Conservation (phyloP, 176 grass and related monocot genomes). For the Aegilops bicornis region DNA sequence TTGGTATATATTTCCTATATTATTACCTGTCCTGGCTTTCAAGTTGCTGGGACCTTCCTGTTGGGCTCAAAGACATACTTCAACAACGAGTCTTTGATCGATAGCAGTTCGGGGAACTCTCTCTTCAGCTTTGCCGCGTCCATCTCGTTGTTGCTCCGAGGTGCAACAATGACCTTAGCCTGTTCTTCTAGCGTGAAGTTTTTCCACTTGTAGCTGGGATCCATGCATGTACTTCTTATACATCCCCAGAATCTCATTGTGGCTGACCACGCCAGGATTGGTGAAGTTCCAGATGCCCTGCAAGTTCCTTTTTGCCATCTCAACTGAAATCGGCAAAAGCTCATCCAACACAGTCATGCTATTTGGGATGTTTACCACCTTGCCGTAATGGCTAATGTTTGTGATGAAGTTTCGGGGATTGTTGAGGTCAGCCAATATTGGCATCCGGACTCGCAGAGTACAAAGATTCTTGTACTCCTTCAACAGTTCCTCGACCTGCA, state of each 20-base stretch:
- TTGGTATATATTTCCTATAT: conserved; percentile 14
- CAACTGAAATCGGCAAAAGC: conserved; percentile 71
- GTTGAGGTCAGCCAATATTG: conserved; percentile 66
- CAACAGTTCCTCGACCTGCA: conserved; percentile 72
- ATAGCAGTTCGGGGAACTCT: conserved; percentile 69
- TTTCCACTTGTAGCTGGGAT: conserved; percentile 62
- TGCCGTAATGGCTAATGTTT: conserved; percentile 71
- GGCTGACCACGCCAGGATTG: conserved; percentile 67
- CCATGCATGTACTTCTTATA: conserved; percentile 52
- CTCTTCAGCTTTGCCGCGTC: conserved; percentile 67
- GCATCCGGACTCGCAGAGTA: conserved; percentile 69
- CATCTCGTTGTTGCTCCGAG: conserved; percentile 81
- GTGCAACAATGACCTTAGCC: conserved; percentile 71
- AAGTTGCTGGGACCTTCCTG: conserved; percentile 62
- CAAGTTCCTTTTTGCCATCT: conserved; percentile 69
- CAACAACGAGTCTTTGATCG: conserved; percentile 72
- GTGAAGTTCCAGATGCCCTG: conserved; percentile 82
- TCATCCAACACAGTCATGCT: conserved; percentile 86
- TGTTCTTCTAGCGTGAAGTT: conserved; percentile 85
- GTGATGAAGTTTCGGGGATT: conserved; percentile 88
- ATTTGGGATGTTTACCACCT: conserved; percentile 78
- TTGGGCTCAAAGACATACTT: conserved; percentile 82
- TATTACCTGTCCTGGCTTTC: not conserved
- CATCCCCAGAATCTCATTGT: conserved; percentile 81
- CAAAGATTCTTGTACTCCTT: conserved; percentile 83